Conservation (phyloP, 257 asterid species). For the Ballota nigra region DNA sequence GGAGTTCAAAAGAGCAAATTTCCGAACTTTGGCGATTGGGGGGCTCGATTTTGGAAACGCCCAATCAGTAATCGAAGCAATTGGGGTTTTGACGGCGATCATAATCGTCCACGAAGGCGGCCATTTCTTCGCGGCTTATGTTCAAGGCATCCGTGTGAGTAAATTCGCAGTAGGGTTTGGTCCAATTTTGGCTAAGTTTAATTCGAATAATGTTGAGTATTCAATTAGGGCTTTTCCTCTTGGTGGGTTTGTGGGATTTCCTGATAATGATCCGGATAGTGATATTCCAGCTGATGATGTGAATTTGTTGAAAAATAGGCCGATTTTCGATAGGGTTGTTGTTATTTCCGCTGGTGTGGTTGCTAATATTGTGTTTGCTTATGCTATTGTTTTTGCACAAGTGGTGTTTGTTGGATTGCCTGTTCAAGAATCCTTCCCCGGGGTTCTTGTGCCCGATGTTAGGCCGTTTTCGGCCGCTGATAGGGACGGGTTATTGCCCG, state of each 20-base stretch:
- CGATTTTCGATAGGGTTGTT: constrained; percentile 71
- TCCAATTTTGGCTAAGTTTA: constrained; percentile 82
- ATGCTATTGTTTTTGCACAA: constrained; percentile 69
- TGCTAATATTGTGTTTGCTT: constrained; percentile 84
- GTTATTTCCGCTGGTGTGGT: constrained; percentile 97
- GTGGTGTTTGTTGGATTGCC: constrained; percentile 88
- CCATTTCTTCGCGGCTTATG: constrained; percentile 87
- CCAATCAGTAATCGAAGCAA: constrained; percentile 80
- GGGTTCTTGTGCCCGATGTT: constrained; percentile 94
- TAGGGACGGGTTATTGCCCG: constrained; percentile 74
- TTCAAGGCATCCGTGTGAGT: constrained; percentile 96
- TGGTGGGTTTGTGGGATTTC: constrained; percentile 97
- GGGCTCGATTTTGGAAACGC: constrained; percentile 69
- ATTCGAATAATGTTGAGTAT: constrained; percentile 82
- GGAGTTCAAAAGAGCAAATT: constrained; percentile 30
- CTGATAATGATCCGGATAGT: constrained; percentile 97
- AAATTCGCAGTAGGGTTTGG: constrained; percentile 98
- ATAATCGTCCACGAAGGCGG: constrained; percentile 90
- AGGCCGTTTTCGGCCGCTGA: constrained; percentile 91
- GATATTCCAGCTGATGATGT: constrained; percentile 84
- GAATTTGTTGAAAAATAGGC: constrained; percentile 85
- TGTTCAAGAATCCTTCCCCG: constrained; percentile 94
- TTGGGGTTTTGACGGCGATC: constrained; percentile 75
- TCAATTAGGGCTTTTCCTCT: constrained; percentile 93
- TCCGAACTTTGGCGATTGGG: constrained; percentile 45